Evolutionary conservation across 2,329 filamentous ascomycete genomes (phyloP), one percentile per base, ranked within the genome.

Genomic region (Aureobasidium sp.): DNA sequence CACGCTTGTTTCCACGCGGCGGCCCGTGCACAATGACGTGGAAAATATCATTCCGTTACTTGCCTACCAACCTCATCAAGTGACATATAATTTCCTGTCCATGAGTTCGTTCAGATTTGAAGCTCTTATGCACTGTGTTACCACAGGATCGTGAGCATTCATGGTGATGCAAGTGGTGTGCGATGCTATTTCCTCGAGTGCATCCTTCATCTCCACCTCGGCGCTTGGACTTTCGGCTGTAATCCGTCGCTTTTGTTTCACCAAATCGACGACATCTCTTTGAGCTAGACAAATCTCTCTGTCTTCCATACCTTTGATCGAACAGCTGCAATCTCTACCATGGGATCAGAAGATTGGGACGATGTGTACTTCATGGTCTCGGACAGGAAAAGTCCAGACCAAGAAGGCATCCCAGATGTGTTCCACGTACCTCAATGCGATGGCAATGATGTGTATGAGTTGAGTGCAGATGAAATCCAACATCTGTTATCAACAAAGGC

Each of bases 401-500:
- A 62, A 27, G 13, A 53, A 21, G 47, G 41, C 34, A 47, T 62
- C 16, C 61, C 61, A 14, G 54, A 49, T 25, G 39, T 51, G 5
- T 62, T 62, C 21, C 54, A 39, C 3, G 30, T 62, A 30, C 54
- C 61, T 25, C 45, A 44, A 34, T 62, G 61, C 16, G 54, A 47
- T 30, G 37, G 41, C 30, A 57, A 62, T 14, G 48, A 62, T 39
- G 44, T 62, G 2, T 62, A 32, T 32, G 61, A 62, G 27, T 5
- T 59, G 44, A 62, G 44, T 14, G 47, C 41, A 10, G 48, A 59
- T n/a, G 61, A 62, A 25, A 21, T 62, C 7, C 61, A 62, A n/a
- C 53, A 59, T 37, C 29, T 62, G 8, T 34, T 59, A 8, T 59
- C 61, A 14, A 50, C 41, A 7, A 39, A 32, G 3, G 36, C 61